A percentile compares a stretch with the other conserved stretches of the same genome.
phyloP scores from a whole-genome alignment of 495 filamentous ascomycete genomes.

The Bacidia rubella region DNA sequence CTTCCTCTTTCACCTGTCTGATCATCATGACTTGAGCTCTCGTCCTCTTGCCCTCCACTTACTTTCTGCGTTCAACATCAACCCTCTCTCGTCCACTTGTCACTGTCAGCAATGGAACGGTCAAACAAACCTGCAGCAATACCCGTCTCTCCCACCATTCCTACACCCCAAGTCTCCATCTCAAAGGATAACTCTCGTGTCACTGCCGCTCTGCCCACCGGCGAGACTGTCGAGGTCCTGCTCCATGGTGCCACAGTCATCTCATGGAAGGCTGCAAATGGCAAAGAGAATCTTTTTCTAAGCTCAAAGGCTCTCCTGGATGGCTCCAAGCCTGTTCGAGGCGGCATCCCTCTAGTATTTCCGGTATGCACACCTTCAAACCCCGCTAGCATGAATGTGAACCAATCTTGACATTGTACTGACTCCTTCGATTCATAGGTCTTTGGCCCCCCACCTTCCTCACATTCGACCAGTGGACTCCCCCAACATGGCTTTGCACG shows the following conservation, averaged over 20 bases:
- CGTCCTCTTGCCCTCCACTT: not conserved
- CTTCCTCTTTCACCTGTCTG: no score
- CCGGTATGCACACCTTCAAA: slow-evolving; percentile 48
- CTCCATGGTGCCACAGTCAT: slow-evolving; percentile 86
- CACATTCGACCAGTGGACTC: slow-evolving; percentile 57
- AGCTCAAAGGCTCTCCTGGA: slow-evolving; percentile 60
- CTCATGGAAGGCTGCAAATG: slow-evolving; percentile 73
- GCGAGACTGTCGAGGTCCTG: slow-evolving; percentile 73
- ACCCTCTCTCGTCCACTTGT: not conserved
- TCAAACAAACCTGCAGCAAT: slow-evolving; percentile 70
- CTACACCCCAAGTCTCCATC: slow-evolving; percentile 56
- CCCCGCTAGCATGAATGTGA: no score
- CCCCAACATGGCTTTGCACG: slow-evolving; percentile 96
- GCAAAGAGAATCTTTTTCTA: slow-evolving; percentile 78
- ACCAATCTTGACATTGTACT: slow-evolving; percentile 5
- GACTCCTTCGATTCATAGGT: slow-evolving; percentile 41
- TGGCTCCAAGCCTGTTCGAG: slow-evolving; percentile 47
- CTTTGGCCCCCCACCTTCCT: slow-evolving; percentile 68
- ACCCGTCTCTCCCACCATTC: slow-evolving; percentile 47
- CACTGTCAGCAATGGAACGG: slow-evolving; percentile 66
- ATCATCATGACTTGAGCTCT: no score
- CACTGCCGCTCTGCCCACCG: slow-evolving; percentile 61
- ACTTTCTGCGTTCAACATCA: not conserved
- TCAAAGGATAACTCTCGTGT: slow-evolving; percentile 49
- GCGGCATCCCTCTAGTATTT: slow-evolving; percentile 85